Evolutionary conservation across 805 yeast genomes (phyloP).

Genomic region (Wickerhamomyces chambardii): DNA sequence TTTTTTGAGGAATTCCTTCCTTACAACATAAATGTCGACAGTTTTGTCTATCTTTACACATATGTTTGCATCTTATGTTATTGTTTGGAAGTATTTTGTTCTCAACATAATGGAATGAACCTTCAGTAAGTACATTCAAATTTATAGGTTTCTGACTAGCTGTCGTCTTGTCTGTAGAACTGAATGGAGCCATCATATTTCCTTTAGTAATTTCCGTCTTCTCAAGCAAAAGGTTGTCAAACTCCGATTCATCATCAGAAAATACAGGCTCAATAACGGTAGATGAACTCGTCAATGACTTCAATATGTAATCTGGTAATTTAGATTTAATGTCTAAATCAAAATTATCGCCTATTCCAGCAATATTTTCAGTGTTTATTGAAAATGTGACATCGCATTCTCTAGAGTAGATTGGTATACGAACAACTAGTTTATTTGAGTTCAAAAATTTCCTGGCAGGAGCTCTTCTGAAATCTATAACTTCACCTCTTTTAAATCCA

Average conservation of each 20-base stretch:
- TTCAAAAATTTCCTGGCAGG: conserved; percentile 15
- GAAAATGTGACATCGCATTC: conserved; percentile 15
- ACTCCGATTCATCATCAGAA: conserved; percentile 15
- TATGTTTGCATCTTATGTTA: conserved; percentile 30
- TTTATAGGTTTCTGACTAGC: no score
- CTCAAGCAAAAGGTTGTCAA: conserved; percentile 20
- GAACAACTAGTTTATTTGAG: conserved; percentile 19
- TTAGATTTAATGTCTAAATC: no score
- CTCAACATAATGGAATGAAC: no score
- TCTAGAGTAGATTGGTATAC: conserved; percentile 9
- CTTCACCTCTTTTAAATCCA: conserved; percentile 20
- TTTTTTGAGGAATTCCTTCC: conserved; percentile 27
- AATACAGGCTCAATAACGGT: no score
- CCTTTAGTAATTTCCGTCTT: no score
- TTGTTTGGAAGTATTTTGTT: no score
- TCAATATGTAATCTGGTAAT: no score
- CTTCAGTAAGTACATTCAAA: no score
- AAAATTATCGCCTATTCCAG: not conserved
- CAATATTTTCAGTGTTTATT: conserved; percentile 30
- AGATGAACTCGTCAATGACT: no score
- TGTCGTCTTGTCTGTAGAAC: no score
- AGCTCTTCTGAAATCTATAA: conserved; percentile 37
- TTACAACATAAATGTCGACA: conserved; percentile 42
- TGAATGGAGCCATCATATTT: no score
- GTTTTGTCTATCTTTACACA: conserved; percentile 26